These are phyloP conservation scores for Nicotiana rustica DNA, from an alignment of 305 asterid species.

Conservation along the genomic window DNA sequence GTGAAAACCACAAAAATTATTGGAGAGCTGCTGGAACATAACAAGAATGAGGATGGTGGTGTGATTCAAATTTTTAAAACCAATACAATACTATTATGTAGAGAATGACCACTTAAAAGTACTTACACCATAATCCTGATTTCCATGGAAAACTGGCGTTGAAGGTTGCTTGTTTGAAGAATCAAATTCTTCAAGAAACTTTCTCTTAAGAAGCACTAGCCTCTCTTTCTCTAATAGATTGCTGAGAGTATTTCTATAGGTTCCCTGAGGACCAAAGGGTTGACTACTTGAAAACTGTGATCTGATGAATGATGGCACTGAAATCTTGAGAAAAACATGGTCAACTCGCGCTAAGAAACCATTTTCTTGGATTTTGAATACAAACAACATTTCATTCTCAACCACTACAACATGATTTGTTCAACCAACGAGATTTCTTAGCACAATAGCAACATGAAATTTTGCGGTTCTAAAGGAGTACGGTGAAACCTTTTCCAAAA, in stretches of 20 bases:
- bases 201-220: constrained; percentile 53
- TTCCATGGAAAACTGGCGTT: constrained; percentile 38
- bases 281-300: constrained; percentile 37
- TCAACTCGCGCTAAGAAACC: constrained; percentile 43
- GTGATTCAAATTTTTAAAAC: neutral
- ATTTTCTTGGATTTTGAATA: constrained; percentile 11
- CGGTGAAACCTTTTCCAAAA: no score
- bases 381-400: no score
- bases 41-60: neutral
- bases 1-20: constrained; percentile 48
- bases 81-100: neutral
- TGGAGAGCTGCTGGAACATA: constrained; percentile 45
- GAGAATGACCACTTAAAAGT: neutral
- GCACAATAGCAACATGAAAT: no score
- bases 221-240: constrained; percentile 60
- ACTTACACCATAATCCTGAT: constrained; percentile 41
- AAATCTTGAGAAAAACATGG: constrained; percentile 31
- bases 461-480: no score
- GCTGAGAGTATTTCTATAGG: constrained; percentile 24
- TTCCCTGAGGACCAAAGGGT: constrained; percentile 18
- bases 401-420: no score
- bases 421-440: no score
- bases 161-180: constrained; percentile 36
- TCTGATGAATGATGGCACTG: constrained; percentile 32
- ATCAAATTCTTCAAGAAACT: constrained; percentile 55